These are phyloP conservation scores for Curvularia eragrostidis DNA, from an alignment of 2,329 filamentous ascomycete genomes.

Conservation along the genomic window DNA sequence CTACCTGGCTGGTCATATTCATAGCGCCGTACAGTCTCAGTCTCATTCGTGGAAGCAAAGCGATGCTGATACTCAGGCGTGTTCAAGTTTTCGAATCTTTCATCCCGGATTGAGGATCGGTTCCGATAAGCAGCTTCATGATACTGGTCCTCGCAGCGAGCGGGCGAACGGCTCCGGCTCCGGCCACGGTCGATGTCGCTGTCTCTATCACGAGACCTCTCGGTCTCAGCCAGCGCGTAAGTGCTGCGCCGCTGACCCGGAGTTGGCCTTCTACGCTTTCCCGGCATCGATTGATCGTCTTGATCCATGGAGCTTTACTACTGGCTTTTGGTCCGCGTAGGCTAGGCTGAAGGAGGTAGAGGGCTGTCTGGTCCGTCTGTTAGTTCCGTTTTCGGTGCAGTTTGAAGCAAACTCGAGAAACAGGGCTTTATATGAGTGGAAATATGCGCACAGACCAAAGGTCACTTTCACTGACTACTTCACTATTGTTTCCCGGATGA, in stretches of 20 bases:
- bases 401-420: background rate
- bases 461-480: background rate
- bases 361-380: constrained; percentile 4
- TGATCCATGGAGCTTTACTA: background rate
- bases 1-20: background rate
- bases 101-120: background rate
- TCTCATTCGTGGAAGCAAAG: background rate
- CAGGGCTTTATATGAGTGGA: background rate
- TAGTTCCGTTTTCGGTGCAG: too few relatives aligned
- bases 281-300: background rate
- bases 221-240: background rate
- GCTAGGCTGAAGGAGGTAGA: constrained; percentile 13
- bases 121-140: background rate
- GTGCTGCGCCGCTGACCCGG: background rate
- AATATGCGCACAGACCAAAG: background rate
- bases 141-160: background rate
- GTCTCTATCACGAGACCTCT: background rate
- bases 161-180: constrained; percentile 11
- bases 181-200: too few relatives aligned
- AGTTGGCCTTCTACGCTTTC: too few relatives aligned
- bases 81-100: background rate
- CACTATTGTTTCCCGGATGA: background rate
- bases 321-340: background rate
- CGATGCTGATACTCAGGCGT: background rate
- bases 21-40: background rate